These are phyloP conservation scores for Aspergillus piperis DNA, from an alignment of 2,329 filamentous ascomycete genomes.

Conservation along the genomic window DNA sequence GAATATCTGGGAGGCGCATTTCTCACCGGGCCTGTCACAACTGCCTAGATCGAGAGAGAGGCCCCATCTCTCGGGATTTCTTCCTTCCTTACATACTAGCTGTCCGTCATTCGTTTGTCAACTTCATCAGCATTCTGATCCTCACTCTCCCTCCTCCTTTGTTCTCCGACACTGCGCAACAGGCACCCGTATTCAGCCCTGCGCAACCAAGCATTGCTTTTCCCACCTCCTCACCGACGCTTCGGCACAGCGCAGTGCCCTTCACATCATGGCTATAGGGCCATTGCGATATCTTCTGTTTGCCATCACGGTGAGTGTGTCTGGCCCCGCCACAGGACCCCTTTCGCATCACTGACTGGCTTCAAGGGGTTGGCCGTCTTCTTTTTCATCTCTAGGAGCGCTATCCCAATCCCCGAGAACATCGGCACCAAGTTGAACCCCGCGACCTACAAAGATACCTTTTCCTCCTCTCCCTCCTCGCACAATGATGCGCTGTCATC, in stretches of 20 bases:
- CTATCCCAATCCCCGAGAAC: constrained; percentile 41
- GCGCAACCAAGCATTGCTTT: background rate
- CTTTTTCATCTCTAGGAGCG: constrained; percentile 76
- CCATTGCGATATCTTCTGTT: constrained; percentile 22
- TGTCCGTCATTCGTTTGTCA: background rate
- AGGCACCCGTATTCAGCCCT: constrained; percentile 7
- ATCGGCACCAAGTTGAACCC: constrained; percentile 25
- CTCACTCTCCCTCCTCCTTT: background rate
- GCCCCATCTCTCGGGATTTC: background rate
- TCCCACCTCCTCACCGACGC: constrained; percentile 3
- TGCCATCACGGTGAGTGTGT: constrained; percentile 10
- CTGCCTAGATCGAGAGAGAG: background rate
- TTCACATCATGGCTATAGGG: constrained; percentile 19
- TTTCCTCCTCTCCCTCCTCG: constrained; percentile 14
- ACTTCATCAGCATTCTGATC: background rate
- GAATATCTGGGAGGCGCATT: background rate
- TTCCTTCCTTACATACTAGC: no score
- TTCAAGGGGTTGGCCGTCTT: constrained; percentile 66
- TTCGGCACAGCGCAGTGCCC: constrained; percentile 11
- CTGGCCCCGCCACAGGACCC: no score
- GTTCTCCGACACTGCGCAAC: constrained; percentile 2
- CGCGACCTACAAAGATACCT: constrained; percentile 25
- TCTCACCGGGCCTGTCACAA: background rate
- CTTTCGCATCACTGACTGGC: background rate
- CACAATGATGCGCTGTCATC: constrained; percentile 28